Percentiles rank a stretch among this genome's conserved stretches.
Evolutionary conservation across 306 rosid species (phyloP).

Genomic region (Acmispon strigosus): DNA sequence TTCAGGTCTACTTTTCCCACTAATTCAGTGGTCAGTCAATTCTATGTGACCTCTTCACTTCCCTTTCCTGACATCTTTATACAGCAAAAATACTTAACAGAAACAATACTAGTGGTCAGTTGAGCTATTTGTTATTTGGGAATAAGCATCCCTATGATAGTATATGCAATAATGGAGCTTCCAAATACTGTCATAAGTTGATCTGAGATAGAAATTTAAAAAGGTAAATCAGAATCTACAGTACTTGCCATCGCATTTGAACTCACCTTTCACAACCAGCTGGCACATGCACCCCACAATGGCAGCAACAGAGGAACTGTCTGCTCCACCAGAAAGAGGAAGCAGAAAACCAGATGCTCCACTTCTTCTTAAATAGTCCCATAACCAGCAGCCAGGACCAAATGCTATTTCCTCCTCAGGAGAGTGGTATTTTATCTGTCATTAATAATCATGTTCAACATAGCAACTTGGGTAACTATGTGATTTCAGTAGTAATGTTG

Average conservation of each 20-base stretch:
- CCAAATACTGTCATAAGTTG: neutral
- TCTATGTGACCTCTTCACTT: neutral
- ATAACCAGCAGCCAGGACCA: constrained; percentile 98
- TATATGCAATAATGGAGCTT: neutral
- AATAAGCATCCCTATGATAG: neutral
- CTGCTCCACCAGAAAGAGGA: constrained; percentile 99
- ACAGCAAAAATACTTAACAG: neutral
- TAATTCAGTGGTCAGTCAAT: constrained; percentile 6
- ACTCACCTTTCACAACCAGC: constrained; percentile 81
- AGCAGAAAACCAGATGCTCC: constrained; percentile 99
- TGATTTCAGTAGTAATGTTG: neutral
- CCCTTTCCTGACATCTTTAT: neutral
- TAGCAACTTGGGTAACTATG: constrained; percentile 14
- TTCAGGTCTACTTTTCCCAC: neutral
- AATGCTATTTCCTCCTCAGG: constrained; percentile 97
- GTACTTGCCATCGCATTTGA: neutral
- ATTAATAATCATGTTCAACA: constrained; percentile 20
- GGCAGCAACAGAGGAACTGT: constrained; percentile 95
- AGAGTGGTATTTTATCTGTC: constrained; percentile 74
- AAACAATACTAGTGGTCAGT: constrained; percentile 8
- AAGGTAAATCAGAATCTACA: constrained; percentile 16
- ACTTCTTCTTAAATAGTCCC: constrained; percentile 96
- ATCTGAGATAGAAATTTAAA: constrained; percentile 1
- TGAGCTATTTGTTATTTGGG: neutral
- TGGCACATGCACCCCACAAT: constrained; percentile 98